phyloP scores from a whole-genome alignment of 2,329 filamentous ascomycete genomes.

The Penicillium sp. region DNA sequence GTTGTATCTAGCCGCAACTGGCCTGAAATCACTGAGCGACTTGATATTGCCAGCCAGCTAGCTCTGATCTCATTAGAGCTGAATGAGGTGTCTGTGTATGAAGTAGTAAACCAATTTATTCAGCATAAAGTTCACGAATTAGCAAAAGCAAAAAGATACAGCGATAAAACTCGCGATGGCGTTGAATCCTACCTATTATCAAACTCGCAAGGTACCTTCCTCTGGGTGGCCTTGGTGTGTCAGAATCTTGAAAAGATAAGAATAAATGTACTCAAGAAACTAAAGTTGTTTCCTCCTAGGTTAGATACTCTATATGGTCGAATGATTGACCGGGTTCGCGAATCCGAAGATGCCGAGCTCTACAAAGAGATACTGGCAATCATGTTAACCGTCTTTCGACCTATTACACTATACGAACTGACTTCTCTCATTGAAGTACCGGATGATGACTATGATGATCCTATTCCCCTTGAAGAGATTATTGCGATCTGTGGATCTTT shows the following conservation, averaged over 20 bases:
- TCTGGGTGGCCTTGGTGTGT: constrained; percentile 12
- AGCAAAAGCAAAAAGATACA: not conserved
- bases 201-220: constrained; percentile 10
- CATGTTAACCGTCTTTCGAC: constrained; percentile 38
- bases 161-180: not conserved
- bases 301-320: constrained; percentile 1
- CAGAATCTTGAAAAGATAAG: constrained; percentile 6
- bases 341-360: constrained; percentile 16
- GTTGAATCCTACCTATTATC: not conserved
- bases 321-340: constrained; percentile 6
- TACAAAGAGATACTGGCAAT: constrained; percentile 43
- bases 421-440: not conserved
- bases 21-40: constrained; percentile 1
- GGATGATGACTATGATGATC: not conserved
- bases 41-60: not conserved
- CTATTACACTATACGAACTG: constrained; percentile 41
- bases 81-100: constrained; percentile 1
- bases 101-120: constrained; percentile 3
- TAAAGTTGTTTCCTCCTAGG: constrained; percentile 4
- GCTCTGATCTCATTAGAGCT: constrained; percentile 8
- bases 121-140: constrained; percentile 2
- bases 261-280: constrained; percentile 4
- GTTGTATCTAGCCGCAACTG: constrained; percentile 9
- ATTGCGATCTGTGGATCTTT: constrained; percentile 3
- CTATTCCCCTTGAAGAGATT: not conserved